phyloP scores from a whole-genome alignment of 805 yeast genomes.

The Pichia nakasei region DNA sequence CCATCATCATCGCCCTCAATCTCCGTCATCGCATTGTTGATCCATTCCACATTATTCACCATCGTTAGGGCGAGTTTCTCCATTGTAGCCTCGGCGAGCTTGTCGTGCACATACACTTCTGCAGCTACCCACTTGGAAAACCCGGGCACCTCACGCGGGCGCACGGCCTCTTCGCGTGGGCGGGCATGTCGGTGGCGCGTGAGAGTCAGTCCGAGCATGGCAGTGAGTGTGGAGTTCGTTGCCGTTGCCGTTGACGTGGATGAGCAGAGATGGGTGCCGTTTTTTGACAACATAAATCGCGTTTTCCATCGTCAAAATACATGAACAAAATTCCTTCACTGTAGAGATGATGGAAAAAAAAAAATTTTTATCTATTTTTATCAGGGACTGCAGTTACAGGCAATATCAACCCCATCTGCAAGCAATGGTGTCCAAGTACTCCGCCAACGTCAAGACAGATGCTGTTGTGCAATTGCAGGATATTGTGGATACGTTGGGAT shows the following conservation, averaged over 20 bases:
- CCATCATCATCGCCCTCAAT: not conserved
- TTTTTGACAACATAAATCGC: too few species aligned
- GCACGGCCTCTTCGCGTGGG: not conserved
- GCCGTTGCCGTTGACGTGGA: too few species aligned
- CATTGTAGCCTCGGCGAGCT: constrained; percentile 17
- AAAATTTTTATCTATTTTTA: too few species aligned
- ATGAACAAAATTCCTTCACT: too few species aligned
- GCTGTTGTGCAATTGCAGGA: constrained; percentile 10
- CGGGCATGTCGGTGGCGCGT: constrained; percentile 2
- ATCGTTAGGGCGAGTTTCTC: constrained; percentile 19
- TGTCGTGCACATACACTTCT: constrained; percentile 21
- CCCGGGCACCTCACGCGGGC: constrained; percentile 19
- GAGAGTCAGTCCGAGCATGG: constrained; percentile 26
- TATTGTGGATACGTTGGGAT: not conserved
- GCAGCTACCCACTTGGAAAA: constrained; percentile 28
- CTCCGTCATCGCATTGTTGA: constrained; percentile 22
- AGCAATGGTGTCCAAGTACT: constrained; percentile 1
- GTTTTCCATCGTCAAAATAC: too few species aligned
- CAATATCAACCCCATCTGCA: too few species aligned
- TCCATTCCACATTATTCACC: constrained; percentile 23
- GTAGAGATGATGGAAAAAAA: too few species aligned
- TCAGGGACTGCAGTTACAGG: not conserved
- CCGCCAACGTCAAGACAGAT: constrained; percentile 4
- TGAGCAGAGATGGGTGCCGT: too few species aligned
- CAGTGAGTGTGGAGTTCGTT: not conserved